Evolutionary conservation across 1,284 basidiomycete genomes (phyloP).

Genomic region (Laetiporus sulphureus): DNA sequence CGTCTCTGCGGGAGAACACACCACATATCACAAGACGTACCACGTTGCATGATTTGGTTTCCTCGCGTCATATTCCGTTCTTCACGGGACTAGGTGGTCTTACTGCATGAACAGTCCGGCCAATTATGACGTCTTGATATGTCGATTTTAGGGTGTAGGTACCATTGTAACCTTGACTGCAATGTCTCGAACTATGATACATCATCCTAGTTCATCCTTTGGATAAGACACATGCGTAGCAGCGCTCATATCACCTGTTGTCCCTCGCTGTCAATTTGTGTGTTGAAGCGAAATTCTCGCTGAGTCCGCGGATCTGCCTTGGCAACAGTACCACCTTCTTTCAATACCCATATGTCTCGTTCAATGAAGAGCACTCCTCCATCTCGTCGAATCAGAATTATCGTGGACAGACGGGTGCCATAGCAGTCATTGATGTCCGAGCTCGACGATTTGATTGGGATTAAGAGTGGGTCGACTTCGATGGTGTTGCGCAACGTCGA

Average conservation of each 20-base stretch:
- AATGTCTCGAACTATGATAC: too few species aligned
- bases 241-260: neutral
- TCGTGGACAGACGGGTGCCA: constrained; percentile 69
- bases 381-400: constrained; percentile 56
- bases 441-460: constrained; percentile 9
- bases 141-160: too few species aligned
- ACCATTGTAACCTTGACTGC: too few species aligned
- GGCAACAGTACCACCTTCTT: constrained; percentile 23
- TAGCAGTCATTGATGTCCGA: constrained; percentile 30
- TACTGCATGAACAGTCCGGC: too few species aligned
- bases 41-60: constrained; percentile 19
- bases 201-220: neutral
- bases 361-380: constrained; percentile 64
- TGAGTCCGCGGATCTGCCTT: constrained; percentile 36
- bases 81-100: too few species aligned
- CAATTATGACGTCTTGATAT: too few species aligned
- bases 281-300: constrained; percentile 46
- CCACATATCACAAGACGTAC: constrained; percentile 25
- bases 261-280: constrained; percentile 23
- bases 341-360: constrained; percentile 58
- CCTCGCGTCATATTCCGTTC: neutral
- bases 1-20: constrained; percentile 29
- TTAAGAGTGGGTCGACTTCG: constrained; percentile 43
- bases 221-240: neutral
- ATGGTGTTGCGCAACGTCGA: constrained; percentile 55